Base-by-base conservation (phyloP, 2,329 filamentous ascomycete genomes). In the Juglanconis juglandina region DNA sequence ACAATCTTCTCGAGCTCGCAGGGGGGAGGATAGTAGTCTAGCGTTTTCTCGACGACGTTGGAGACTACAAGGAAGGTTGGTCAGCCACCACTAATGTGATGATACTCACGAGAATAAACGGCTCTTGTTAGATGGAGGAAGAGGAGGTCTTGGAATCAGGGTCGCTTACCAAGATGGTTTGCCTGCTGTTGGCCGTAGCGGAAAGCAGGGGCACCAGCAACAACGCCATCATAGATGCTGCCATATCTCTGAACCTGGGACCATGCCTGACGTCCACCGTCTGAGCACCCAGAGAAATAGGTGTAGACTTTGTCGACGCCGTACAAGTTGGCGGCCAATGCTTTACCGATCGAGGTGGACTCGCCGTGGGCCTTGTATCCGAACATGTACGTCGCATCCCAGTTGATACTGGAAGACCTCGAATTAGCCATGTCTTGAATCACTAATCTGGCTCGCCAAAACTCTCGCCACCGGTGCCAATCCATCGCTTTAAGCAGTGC, bases 241-340 rank as follows among this genome's bases (percentile, higher is more conserved):
- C 81, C 80, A 59, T 77, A 80, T 39, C 75, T 68, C 64, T 83
- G 75, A 2, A 77, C 73, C 39, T 78, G 74, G 56, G 79, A 79
- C 14, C 82, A 68, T 5, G 80, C 82, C 67, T 85, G 80, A 5
- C 81, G 71, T 3, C 82, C 82, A 34, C 82, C 82, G 0, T 81
- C 83, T 1, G 79, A 82, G 66, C 82, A 85, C 14, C 81, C 81
- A 17, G 74, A 72, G 65, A 76, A 83, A 66, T 83, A 83, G 9
- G 75, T 78, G 68, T 58, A 52, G 39, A 42, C 39, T 14, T 42
- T 42, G 39, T 42, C 39, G 4, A 42, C 39, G 10, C n/a, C n/a
- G 39, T 42, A 42, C 2, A 42, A 14, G 10, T 42, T 42, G 5
- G 39, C 39, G 39, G 39, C n/a, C 10, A 13, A 42, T 9, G 39